phyloP scores from a whole-genome alignment of 805 yeast species.

The Saccharomycopsis babjevae region DNA sequence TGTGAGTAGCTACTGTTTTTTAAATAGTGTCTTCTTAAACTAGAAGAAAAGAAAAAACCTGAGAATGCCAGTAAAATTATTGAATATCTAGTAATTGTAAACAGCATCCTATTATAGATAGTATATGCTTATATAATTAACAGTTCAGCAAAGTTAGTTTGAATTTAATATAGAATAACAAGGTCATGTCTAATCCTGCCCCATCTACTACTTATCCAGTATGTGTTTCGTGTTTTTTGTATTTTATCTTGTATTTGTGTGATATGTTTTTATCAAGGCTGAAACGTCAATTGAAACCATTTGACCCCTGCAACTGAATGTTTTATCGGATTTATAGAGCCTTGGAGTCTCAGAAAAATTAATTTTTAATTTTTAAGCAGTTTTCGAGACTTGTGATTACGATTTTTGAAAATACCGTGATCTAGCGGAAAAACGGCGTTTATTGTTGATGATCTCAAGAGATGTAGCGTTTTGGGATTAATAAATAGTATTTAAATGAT shows the following conservation, averaged over 20 bases:
- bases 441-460: too few relatives aligned
- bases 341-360: too few relatives aligned
- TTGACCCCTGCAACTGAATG: background rate
- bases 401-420: too few relatives aligned
- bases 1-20: background rate
- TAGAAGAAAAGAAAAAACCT: background rate
- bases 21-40: background rate
- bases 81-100: background rate
- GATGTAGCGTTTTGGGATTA: too few relatives aligned
- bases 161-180: slow-evolving; percentile 37
- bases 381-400: too few relatives aligned
- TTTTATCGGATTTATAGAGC: too few relatives aligned
- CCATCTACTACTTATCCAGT: slow-evolving; percentile 12
- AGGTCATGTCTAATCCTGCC: slow-evolving; percentile 32
- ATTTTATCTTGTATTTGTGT: background rate
- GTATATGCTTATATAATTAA: background rate
- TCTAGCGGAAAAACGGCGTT: too few relatives aligned
- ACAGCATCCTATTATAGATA: background rate
- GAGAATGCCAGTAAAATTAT: background rate
- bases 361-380: too few relatives aligned
- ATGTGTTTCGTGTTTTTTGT: background rate
- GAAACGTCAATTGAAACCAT: background rate
- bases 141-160: background rate
- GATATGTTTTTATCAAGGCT: background rate
- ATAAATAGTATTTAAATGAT: too few relatives aligned